A percentile compares a stretch with the other conserved stretches of the same genome.
These are phyloP conservation scores for Phialocephala subalpina DNA, from an alignment of 2,329 filamentous ascomycete species.

Conservation along the genomic window DNA sequence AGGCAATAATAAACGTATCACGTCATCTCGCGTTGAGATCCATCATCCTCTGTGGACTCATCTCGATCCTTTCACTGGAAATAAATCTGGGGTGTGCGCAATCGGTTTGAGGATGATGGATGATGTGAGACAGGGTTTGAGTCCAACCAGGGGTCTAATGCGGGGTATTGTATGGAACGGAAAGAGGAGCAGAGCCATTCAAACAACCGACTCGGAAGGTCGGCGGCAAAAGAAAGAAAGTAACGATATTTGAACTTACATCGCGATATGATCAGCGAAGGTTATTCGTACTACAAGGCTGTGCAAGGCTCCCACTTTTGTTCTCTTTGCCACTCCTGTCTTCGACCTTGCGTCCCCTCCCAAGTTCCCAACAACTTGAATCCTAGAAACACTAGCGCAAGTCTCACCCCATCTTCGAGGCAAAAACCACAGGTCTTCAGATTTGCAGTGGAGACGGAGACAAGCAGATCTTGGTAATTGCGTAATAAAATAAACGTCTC, in stretches of 20 bases:
- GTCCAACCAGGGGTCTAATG: too few species aligned
- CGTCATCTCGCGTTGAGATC: too few species aligned
- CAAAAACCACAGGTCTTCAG: neutral
- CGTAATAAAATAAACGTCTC: neutral
- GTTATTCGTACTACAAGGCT: conserved; percentile 1
- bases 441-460: neutral
- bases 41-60: too few species aligned
- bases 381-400: too few species aligned
- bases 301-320: neutral
- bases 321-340: neutral
- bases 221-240: neutral
- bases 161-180: too few species aligned
- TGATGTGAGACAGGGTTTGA: too few species aligned
- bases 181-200: too few species aligned
- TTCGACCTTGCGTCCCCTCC: neutral
- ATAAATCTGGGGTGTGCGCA: too few species aligned
- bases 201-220: too few species aligned
- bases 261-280: neutral
- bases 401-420: neutral
- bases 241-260: neutral
- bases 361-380: neutral
- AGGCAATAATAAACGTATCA: too few species aligned
- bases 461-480: neutral
- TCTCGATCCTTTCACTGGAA: too few species aligned
- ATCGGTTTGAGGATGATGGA: too few species aligned